Base-by-base conservation (phyloP, 176 grass and related monocot species). In the Lolium rigidum region DNA sequence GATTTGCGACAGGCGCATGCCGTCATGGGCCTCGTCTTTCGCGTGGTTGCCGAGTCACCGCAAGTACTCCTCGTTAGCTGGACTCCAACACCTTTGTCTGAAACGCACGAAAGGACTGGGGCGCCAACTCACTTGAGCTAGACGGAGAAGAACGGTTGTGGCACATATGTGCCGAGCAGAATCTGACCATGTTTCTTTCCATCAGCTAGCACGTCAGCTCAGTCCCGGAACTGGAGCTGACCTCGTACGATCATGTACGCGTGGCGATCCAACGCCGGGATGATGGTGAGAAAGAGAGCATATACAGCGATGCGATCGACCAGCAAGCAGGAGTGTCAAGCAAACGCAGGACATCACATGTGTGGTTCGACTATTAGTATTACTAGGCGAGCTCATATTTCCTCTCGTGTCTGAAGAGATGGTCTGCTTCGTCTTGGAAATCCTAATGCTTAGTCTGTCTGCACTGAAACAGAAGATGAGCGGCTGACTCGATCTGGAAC, bases 101-200 rank as follows among this genome's bases (percentile, higher is more conserved):
- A 81, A 43, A 20, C 57, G 47, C 59, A 6, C 17, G 47, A 25
- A 76, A 56, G 70, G 14, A 67, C 35, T 47, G 59, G n/a, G 44
- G 76, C 46, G 86, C 79, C 86, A 81, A 76, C 79, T 87, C 70
- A 76, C 86, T 76, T 48, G 35, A 82, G 78, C 41, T 18, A 56
- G 16, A 56, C 16, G 14, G 52, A 56, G 54, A 56, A 25, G 26
- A 74, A 56, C 2, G 58, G 56, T 64, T 65, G 58, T 56, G 18
- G 54, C 41, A 56, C 5, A 52, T 51, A 28, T 6, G 71, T 37
- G 7, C 57, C 56, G 17, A 21, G 57, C n/a, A 60, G 15, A 14
- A 52, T 48, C 82, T 35, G 9, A 47, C 41, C 15, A 46, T 56
- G 54, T 56, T 26, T 39, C 20, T 84, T 64, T 50, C 44, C 55